Base-by-base conservation (phyloP, 352 stramenopile genomes). In the Pythium brachiatum region DNA sequence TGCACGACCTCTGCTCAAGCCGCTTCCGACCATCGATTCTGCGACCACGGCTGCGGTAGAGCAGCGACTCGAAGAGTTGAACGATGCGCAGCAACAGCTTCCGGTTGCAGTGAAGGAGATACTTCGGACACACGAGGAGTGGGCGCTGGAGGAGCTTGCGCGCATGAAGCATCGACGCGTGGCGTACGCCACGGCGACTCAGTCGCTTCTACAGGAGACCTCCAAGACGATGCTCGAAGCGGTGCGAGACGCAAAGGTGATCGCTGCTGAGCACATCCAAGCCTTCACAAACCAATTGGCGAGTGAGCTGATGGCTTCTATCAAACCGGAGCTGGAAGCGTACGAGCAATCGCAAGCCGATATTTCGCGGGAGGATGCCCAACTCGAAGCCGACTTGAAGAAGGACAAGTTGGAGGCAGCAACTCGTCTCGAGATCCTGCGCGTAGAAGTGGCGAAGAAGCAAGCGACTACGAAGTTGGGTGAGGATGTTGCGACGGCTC, bases 181-280 rank as follows among this genome's bases (percentile, higher is more conserved):
- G 7, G 60, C 66, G 15, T 75, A 82, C 27, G 50, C 66, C 29
- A 61, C 58, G 16, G 54, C 62, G 2, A 76, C 65, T 0, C 64
- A 86, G 21, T 72, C 71, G 25, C 73, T 88, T 38, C 53, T 91
- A 31, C 59, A 62, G 0, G 72, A 87, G 18, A 86, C 76, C 7
- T 72, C 62, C 16, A 20, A 51, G 26, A 53, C 70, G 46, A 73
- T 81, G 57, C 54, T 83, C 18, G 55, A 80, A 53, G 72, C 68
- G 8, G 48, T 88, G 5, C 39, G 63, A 5, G 69, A 76, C 43
- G 67, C 74, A 11, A 87, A 82, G 34, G 50, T 70, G 18, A 57
- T 60, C 15, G 76, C 77, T 4, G 46, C 73, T 9, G 62, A 76
- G 12, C 68, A 79, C 12, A 74, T 88, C 23, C 61, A 85, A 41